Evolutionary conservation across 2,329 filamentous ascomycete genomes (phyloP).

Genomic region (Microsporum ferrugineum): DNA sequence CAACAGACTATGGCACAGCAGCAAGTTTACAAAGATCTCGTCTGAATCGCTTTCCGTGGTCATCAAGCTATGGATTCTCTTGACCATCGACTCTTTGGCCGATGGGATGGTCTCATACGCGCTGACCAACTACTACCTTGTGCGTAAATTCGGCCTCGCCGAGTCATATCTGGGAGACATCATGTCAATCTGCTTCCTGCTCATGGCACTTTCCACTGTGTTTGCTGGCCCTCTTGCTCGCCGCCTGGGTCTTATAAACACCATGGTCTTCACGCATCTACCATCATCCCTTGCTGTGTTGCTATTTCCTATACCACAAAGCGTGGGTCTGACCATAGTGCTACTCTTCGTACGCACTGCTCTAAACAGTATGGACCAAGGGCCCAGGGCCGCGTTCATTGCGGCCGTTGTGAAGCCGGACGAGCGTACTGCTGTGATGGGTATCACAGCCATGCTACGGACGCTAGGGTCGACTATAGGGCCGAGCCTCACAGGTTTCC

Average conservation of each 20-base stretch:
- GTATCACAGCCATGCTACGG: not conserved
- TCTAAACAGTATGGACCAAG: not conserved
- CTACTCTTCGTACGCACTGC: not conserved
- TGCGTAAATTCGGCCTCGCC: not conserved
- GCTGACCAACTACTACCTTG: not conserved
- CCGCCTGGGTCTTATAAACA: not conserved
- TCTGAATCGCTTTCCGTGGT: not conserved
- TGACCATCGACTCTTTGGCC: not conserved
- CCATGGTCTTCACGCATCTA: not conserved
- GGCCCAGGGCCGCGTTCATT: not conserved
- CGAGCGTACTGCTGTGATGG: not conserved
- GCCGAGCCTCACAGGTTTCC: not conserved
- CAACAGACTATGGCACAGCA: not conserved
- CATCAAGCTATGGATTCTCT: not conserved
- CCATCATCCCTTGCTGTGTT: not conserved
- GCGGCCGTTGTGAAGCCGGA: not conserved
- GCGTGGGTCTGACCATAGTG: not conserved
- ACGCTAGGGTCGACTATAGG: not conserved
- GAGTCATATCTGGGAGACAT: slow-evolving; percentile 1
- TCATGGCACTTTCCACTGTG: not conserved
- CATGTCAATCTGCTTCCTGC: not conserved
- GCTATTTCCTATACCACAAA: not conserved
- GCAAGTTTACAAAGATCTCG: not conserved
- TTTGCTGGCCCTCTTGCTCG: not conserved
- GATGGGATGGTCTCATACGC: not conserved